These are phyloP conservation scores for Stevia rebaudiana DNA, from an alignment of 140 eudicot genomes.

Conservation along the genomic window DNA sequence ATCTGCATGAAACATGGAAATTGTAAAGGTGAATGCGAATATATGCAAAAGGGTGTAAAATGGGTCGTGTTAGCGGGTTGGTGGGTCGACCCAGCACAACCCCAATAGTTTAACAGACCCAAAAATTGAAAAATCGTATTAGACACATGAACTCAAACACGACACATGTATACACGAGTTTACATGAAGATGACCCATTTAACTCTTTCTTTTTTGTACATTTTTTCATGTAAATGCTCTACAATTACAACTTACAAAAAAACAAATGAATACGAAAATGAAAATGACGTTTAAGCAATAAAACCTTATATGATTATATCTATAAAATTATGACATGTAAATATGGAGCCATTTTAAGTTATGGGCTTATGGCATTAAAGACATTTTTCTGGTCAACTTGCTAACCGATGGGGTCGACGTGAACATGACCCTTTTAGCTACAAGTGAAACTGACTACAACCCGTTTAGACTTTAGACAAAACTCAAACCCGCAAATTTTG, in stretches of 20 bases:
- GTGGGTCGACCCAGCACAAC: too few species aligned
- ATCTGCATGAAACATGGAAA: slow-evolving; percentile 43
- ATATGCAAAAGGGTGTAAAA: background rate
- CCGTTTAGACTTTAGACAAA: background rate
- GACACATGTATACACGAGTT: background rate
- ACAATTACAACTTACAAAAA: too few species aligned
- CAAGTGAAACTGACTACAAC: background rate
- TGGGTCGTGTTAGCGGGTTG: background rate
- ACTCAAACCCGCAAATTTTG: background rate
- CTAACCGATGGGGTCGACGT: background rate
- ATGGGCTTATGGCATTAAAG: too few species aligned
- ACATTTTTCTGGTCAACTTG: background rate
- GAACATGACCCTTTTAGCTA: background rate
- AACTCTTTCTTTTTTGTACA: background rate
- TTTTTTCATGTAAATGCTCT: background rate
- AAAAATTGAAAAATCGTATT: background rate
- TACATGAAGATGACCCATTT: too few species aligned
- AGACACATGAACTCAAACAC: background rate
- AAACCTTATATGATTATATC: background rate
- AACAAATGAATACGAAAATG: too few species aligned
- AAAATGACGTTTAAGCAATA: too few species aligned
- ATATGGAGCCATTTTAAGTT: background rate
- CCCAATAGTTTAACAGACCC: background rate
- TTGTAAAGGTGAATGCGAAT: background rate
- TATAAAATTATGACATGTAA: background rate